Base-by-base conservation (phyloP, 768 basidiomycete species). In the Lactifluus rugatus region DNA sequence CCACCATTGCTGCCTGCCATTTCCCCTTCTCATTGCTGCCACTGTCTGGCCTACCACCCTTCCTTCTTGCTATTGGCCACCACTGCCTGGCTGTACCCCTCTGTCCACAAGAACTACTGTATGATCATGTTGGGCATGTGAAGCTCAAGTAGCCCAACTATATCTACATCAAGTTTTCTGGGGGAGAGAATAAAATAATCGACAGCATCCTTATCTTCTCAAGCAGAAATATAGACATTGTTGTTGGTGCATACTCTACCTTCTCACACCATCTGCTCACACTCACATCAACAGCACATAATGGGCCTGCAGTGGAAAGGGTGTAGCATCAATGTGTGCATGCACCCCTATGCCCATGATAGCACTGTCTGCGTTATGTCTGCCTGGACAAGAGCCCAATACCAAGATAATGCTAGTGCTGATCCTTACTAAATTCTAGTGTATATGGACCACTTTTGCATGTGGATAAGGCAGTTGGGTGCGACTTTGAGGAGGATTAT, bases 71-170 rank as follows among this genome's bases (percentile, higher is more conserved):
- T n/a, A n/a, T n/a, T n/a, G n/a, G n/a, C n/a, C n/a, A n/a, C n/a
- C n/a, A n/a, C n/a, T n/a, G n/a, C n/a, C n/a, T n/a, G n/a, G n/a
- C n/a, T n/a, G n/a, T n/a, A n/a, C n/a, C n/a, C n/a, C n/a, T n/a
- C n/a, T n/a, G n/a, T n/a, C n/a, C n/a, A 11, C 5, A 4, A 9
- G 42, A 10, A 23, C 42, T 56, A 48, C 23, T n/a, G n/a, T n/a
- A n/a, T n/a, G 69, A 56, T 34, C 75, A 73, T 51, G 84, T 81
- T 13, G 72, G 81, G 2, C 75, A 75, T 14, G 80, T 96, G 11
- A 77, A 84, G 41, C 73, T 98, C 25, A 98, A 97, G 70, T 98
- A 95, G 96, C 96, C 95, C 19, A 98, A 98, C 66, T 95, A 98
- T 65, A 74, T 99, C 4, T 97, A 97, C 66, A 87, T 84, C 2